Conservation (phyloP, 2,329 filamentous ascomycete species). For the Thermochaetoides dissita region DNA sequence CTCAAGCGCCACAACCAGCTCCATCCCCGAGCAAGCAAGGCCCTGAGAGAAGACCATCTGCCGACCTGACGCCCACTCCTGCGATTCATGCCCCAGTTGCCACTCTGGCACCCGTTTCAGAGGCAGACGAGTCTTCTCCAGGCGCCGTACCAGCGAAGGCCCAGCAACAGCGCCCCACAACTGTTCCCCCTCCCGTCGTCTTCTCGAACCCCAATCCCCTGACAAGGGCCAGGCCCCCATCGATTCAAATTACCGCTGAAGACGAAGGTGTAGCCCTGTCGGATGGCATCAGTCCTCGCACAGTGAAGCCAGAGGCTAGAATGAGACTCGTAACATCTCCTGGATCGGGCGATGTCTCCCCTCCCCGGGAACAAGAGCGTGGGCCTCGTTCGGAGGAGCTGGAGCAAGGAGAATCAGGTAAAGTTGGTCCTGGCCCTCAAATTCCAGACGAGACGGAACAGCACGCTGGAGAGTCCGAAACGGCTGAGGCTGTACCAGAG, state of each 20-base stretch:
- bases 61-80: not conserved
- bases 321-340: no score
- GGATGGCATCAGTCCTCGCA: slow-evolving; percentile 12
- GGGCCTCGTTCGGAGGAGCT: no score
- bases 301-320: slow-evolving; percentile 2
- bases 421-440: no score
- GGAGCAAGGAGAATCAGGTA: no score
- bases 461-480: no score
- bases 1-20: slow-evolving; percentile 18
- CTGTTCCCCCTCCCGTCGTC: slow-evolving; percentile 10
- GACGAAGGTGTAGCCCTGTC: slow-evolving; percentile 27
- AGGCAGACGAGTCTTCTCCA: not conserved
- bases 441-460: no score
- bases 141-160: slow-evolving; percentile 9
- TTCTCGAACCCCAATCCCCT: slow-evolving; percentile 13
- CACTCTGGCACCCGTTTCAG: not conserved
- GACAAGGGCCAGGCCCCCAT: slow-evolving; percentile 5
- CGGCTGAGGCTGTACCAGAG: no score
- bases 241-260: slow-evolving; percentile 22
- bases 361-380: no score
- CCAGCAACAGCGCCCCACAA: slow-evolving; percentile 7
- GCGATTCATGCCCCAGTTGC: not conserved
- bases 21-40: slow-evolving; percentile 28
- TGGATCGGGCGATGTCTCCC: no score
- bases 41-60: slow-evolving; percentile 7